These are phyloP conservation scores for Carex scoparia DNA, from an alignment of 176 grass and related monocot species.

Conservation along the genomic window DNA sequence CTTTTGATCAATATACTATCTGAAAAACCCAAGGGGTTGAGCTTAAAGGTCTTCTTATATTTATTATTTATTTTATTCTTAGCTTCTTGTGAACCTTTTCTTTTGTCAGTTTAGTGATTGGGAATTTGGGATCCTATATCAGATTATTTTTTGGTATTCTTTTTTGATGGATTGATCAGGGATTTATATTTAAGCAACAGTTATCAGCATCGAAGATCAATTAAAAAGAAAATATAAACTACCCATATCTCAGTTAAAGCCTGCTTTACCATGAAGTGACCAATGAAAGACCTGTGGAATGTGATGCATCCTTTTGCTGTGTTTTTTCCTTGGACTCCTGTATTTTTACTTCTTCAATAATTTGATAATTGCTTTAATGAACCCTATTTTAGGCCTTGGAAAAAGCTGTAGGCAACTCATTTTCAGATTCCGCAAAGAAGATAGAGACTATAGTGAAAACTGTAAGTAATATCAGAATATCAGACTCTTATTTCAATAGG, in stretches of 20 bases:
- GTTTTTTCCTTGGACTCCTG: not conserved
- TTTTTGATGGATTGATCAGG: not conserved
- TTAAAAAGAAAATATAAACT: not conserved
- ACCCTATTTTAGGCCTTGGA: constrained; percentile 61
- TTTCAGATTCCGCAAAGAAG: constrained; percentile 64
- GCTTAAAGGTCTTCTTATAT: constrained; percentile 60
- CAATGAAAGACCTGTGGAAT: not conserved
- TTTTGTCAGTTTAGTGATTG: not conserved
- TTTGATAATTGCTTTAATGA: not conserved
- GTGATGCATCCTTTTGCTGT: not conserved
- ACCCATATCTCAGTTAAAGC: constrained; percentile 5
- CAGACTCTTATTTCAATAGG: not conserved
- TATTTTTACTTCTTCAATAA: not conserved
- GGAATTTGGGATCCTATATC: not conserved
- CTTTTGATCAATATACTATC: constrained; percentile 66
- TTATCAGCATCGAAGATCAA: not conserved
- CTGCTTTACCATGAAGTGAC: not conserved
- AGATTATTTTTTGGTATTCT: not conserved
- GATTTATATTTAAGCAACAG: not conserved
- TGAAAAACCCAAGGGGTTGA: constrained; percentile 77
- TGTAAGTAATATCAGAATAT: constrained; percentile 53
- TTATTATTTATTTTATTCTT: not conserved
- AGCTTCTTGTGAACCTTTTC: not conserved
- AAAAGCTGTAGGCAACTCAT: constrained; percentile 66
- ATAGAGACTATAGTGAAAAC: constrained; percentile 71